A percentile compares a stretch with the other conserved stretches of the same genome.
These are phyloP conservation scores for Sindora glabra DNA, from an alignment of 306 rosid genomes.

Conservation along the genomic window DNA sequence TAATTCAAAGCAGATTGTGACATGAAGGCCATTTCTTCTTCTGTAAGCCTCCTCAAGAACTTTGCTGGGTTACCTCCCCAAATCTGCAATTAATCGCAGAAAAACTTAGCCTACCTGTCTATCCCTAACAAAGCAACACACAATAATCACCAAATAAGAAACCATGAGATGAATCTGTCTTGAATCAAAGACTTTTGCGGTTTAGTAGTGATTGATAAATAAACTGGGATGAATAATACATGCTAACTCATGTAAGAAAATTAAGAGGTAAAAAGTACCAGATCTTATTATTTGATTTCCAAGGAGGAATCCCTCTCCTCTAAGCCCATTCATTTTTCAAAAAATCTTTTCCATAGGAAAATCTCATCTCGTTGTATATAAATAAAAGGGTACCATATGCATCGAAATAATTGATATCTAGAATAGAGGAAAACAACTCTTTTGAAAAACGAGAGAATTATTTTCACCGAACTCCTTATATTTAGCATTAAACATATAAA, in stretches of 20 bases:
- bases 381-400: too few relatives aligned
- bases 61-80: constrained; percentile 99
- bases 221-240: constrained; percentile 1
- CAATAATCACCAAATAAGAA: not conserved
- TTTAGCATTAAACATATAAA: too few relatives aligned
- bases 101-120: not conserved
- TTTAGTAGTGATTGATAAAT: not conserved
- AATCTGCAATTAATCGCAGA: constrained; percentile 37
- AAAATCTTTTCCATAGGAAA: too few relatives aligned
- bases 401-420: too few relatives aligned
- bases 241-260: not conserved
- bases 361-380: too few relatives aligned
- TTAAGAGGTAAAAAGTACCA: not conserved
- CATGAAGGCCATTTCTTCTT: constrained; percentile 84
- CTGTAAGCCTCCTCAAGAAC: constrained; percentile 87
- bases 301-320: not conserved
- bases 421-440: too few relatives aligned
- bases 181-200: not conserved
- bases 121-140: not conserved
- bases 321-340: not conserved
- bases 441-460: too few relatives aligned
- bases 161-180: constrained; percentile 2
- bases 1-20: constrained; percentile 81
- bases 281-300: not conserved
- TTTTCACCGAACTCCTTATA: too few relatives aligned